These are phyloP conservation scores for Neofusicoccum umdonicola DNA, from an alignment of 2,329 filamentous ascomycete genomes.

Conservation along the genomic window DNA sequence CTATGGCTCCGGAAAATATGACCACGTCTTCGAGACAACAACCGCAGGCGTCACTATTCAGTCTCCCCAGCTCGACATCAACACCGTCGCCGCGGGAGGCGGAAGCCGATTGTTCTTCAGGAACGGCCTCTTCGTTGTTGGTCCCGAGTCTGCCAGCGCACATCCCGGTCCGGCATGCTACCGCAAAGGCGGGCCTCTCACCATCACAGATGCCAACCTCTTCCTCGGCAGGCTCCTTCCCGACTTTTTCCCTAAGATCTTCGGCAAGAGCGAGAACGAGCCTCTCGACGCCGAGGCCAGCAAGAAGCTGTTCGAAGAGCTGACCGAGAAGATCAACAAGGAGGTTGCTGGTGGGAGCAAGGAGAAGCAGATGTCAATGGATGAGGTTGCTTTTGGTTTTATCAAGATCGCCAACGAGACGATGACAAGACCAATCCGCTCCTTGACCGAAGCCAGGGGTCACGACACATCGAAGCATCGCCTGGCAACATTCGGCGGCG, in stretches of 20 bases:
- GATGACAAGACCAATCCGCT: conserved; percentile 87
- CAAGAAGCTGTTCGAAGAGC: conserved; percentile 68
- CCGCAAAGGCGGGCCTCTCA: conserved; percentile 81
- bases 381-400: conserved; percentile 87
- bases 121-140: conserved; percentile 87
- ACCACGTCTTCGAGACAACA: conserved; percentile 92
- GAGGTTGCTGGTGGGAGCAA: conserved; percentile 63
- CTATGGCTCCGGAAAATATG: conserved; percentile 78
- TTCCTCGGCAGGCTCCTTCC: conserved; percentile 81
- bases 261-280: conserved; percentile 83
- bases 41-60: conserved; percentile 94
- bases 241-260: conserved; percentile 93
- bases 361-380: conserved; percentile 65
- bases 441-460: conserved; percentile 86
- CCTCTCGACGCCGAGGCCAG: conserved; percentile 75
- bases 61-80: conserved; percentile 88
- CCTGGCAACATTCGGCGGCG: conserved; percentile 89
- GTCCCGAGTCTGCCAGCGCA: conserved; percentile 83
- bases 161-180: conserved; percentile 91
- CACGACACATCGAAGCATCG: conserved; percentile 87
- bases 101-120: conserved; percentile 82
- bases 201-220: conserved; percentile 80
- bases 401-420: conserved; percentile 87
- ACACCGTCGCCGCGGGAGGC: conserved; percentile 89
- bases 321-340: conserved; percentile 74